Evolutionary conservation across 257 asterid genomes (phyloP), one percentile per base, ranked within the genome.

Genomic region (Gynochthodes officinalis): DNA sequence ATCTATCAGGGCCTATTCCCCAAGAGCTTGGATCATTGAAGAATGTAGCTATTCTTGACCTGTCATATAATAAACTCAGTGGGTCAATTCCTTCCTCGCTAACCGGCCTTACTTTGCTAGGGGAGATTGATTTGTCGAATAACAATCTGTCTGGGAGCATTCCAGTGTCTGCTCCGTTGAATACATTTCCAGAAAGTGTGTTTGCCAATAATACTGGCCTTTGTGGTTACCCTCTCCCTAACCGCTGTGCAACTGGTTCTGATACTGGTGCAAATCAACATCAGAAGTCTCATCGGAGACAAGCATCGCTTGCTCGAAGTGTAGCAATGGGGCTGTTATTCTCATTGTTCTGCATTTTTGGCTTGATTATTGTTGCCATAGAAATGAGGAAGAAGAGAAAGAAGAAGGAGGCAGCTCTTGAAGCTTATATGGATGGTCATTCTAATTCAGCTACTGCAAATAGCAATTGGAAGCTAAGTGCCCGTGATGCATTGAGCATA

Each of bases 221-320:
- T 18, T 94, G 98, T 70, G 98, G 97, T 14, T 87, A 84, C 84
- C 98, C 98, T 63, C 89, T 94, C 4, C 85, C 86, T 0, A 8
- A 28, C 9, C n/a, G n/a, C n/a, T 94, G 98, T 76, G 83, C 76
- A 52, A 39, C 85, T 1, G 78, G 73, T 12, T 73, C 75, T 0
- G 85, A 78, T 5, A 12, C 80, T 0, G 82, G 73, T 30, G 70
- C 59, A 10, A 80, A 81, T 4, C 85, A 61, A 67, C 89, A 64
- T 25, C 80, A 81, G 35, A 91, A 82, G 76, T 86, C 97, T 6
- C 84, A 79, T 48, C 80, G 91, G 3, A 81, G 81, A 49, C 89
- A 79, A 68, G 97, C 96, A 2, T 86, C 97, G 1, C 90, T 93
- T 13, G 96, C 86, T 0, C 96, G 97, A n/a, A 91, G 96, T 23